Evolutionary conservation across 2,329 filamentous ascomycete species (phyloP).

Genomic region (Monosporascus sp.): DNA sequence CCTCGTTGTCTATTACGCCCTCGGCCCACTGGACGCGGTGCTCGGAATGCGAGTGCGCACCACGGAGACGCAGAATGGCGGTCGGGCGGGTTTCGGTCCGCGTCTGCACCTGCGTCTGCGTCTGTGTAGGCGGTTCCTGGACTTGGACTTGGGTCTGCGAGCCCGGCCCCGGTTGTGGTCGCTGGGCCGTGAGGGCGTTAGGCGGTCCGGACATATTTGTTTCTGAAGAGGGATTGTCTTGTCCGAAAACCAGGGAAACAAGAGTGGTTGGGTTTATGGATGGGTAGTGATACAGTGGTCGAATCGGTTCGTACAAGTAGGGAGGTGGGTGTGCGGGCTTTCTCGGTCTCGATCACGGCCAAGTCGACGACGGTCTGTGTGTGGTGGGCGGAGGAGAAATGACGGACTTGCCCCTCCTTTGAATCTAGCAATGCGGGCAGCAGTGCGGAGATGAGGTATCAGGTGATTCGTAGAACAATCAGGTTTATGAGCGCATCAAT

Average conservation of each 20-base stretch:
- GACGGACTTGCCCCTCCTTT: too few species aligned
- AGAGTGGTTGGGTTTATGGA: too few species aligned
- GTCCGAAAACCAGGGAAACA: not conserved
- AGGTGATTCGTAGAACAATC: too few species aligned
- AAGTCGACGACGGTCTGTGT: too few species aligned
- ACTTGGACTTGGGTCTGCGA: constrained; percentile 26
- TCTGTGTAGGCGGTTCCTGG: constrained; percentile 23
- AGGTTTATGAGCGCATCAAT: not conserved
- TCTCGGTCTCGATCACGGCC: too few species aligned
- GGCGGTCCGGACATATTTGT: constrained; percentile 7
- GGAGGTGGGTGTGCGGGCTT: too few species aligned
- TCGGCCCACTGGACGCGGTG: constrained; percentile 86
- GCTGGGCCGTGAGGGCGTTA: constrained; percentile 6
- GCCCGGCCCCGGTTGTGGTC: constrained; percentile 19
- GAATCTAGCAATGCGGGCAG: too few species aligned
- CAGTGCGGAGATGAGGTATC: too few species aligned
- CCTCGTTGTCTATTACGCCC: constrained; percentile 92
- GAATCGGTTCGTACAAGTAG: too few species aligned
- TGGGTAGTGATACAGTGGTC: too few species aligned
- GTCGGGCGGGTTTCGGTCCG: constrained; percentile 12
- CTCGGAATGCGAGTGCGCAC: constrained; percentile 38
- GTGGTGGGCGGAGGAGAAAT: too few species aligned
- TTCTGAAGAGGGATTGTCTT: not conserved
- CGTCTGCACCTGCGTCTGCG: constrained; percentile 23
- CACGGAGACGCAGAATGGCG: constrained; percentile 48